Conservation (phyloP, 352 stramenopile species). For the Achlya hypogyna region DNA sequence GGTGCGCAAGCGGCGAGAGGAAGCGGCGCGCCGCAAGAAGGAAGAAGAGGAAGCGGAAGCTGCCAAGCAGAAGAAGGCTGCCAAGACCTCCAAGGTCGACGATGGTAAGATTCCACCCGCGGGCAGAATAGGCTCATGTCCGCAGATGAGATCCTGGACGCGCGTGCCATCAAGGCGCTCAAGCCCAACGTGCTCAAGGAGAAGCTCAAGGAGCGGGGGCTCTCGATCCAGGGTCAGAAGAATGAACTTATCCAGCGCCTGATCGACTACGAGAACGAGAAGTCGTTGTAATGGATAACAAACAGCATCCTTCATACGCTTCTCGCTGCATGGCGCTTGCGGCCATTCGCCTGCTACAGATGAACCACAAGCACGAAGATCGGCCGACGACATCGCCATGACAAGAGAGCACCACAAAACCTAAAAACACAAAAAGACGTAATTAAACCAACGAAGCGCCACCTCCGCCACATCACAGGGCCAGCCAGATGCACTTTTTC, state of each 20-base stretch:
- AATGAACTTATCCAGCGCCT: constrained; percentile 83
- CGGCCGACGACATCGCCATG: no score
- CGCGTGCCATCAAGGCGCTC: constrained; percentile 74
- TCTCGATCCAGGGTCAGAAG: constrained; percentile 84
- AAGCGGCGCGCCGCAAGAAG: constrained; percentile 68
- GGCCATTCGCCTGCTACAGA: no score
- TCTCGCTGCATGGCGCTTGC: no score
- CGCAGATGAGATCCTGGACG: constrained; percentile 67
- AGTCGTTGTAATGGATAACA: constrained; percentile 16
- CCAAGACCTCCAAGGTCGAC: constrained; percentile 42
- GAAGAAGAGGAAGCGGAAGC: constrained; percentile 70
- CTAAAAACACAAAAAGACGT: no score
- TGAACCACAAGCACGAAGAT: no score
- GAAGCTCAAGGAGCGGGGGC: constrained; percentile 72
- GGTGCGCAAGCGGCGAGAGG: constrained; percentile 71
- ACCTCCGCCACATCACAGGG: no score
- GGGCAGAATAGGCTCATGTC: neutral
- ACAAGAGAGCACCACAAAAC: no score
- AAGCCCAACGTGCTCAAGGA: constrained; percentile 85
- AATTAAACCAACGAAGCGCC: no score
- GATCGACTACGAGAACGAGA: constrained; percentile 81
- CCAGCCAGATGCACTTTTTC: no score
- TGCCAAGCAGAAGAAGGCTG: constrained; percentile 47
- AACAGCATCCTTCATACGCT: constrained; percentile 7
- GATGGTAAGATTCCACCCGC: neutral